Evolutionary conservation across 352 stramenopile genomes (phyloP).

Genomic region (Phytophthora capsici): DNA sequence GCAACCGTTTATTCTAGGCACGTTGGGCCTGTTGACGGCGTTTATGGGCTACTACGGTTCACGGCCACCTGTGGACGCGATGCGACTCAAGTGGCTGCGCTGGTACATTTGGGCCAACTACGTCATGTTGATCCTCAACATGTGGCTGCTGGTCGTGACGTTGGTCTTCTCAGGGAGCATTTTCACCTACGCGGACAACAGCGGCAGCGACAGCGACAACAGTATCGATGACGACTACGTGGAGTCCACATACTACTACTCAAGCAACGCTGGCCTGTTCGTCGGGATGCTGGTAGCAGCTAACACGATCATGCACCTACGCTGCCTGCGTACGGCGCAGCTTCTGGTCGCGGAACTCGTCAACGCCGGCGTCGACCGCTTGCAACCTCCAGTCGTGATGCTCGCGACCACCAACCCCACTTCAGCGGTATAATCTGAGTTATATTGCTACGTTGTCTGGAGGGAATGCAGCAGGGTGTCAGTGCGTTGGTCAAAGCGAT

Average conservation of each 20-base stretch:
- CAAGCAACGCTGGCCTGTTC: constrained; percentile 49
- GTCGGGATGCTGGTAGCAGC: constrained; percentile 55
- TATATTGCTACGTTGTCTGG: too few species aligned
- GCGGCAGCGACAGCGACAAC: constrained; percentile 16
- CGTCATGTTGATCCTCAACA: constrained; percentile 68
- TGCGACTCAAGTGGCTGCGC: constrained; percentile 74
- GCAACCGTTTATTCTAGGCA: constrained; percentile 73
- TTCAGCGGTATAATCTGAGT: constrained; percentile 26
- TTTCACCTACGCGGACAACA: constrained; percentile 23
- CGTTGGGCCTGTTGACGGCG: constrained; percentile 60
- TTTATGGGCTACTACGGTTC: constrained; percentile 73
- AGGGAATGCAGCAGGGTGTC: too few species aligned
- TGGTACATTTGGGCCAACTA: constrained; percentile 79
- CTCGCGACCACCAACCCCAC: constrained; percentile 24
- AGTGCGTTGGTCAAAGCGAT: constrained; percentile 7
- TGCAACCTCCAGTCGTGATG: constrained; percentile 24
- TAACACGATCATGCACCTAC: constrained; percentile 71
- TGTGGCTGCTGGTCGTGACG: constrained; percentile 64
- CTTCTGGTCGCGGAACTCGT: constrained; percentile 40
- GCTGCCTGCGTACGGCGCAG: constrained; percentile 48
- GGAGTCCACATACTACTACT: constrained; percentile 44
- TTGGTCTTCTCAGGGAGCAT: constrained; percentile 43
- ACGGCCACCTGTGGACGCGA: constrained; percentile 59
- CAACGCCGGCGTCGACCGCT: constrained; percentile 28
- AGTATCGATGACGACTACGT: constrained; percentile 28